phyloP scores from a whole-genome alignment of 768 basidiomycete species.

The Russula sp. region DNA sequence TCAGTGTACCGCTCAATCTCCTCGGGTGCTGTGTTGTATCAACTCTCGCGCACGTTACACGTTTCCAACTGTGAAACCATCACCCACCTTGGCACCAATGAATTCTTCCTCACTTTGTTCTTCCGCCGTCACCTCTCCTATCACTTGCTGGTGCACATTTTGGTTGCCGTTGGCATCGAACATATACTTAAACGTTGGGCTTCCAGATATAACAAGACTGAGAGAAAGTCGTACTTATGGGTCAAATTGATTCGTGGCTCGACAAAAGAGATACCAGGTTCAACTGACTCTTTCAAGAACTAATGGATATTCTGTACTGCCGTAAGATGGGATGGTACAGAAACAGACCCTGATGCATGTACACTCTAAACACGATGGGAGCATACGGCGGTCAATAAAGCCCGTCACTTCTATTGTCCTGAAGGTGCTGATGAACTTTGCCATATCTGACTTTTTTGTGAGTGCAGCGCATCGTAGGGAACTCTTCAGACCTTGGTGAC shows the following conservation, averaged over 20 bases:
- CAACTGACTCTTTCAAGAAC: slow-evolving; percentile 53
- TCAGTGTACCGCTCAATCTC: slow-evolving; percentile 59
- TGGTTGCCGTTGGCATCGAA: slow-evolving; percentile 47
- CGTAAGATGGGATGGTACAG: slow-evolving; percentile 50
- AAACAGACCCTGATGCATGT: slow-evolving; percentile 28
- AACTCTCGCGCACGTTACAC: not conserved
- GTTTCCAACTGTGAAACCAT: not conserved
- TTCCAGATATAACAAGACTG: not conserved
- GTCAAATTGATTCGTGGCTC: slow-evolving; percentile 60
- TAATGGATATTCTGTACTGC: slow-evolving; percentile 54
- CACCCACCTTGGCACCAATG: slow-evolving; percentile 52
- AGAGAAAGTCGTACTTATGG: slow-evolving; percentile 35
- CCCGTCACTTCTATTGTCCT: too few relatives aligned
- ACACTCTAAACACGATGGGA: slow-evolving; percentile 12
- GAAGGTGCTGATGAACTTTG: slow-evolving; percentile 57
- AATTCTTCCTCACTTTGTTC: slow-evolving; percentile 52
- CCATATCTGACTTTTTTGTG: slow-evolving; percentile 51
- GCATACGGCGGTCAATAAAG: too few relatives aligned
- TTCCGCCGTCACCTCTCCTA: slow-evolving; percentile 48
- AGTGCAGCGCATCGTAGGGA: not conserved
- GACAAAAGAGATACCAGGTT: too few relatives aligned
- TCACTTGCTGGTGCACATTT: slow-evolving; percentile 46
- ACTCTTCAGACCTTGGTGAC: slow-evolving; percentile 43
- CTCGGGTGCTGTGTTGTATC: slow-evolving; percentile 47
- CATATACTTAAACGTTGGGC: slow-evolving; percentile 39